Percentiles rank a stretch among this genome's conserved stretches.
Conservation (phyloP, 2,329 filamentous ascomycete genomes). For the Nectriaceae sp. region DNA sequence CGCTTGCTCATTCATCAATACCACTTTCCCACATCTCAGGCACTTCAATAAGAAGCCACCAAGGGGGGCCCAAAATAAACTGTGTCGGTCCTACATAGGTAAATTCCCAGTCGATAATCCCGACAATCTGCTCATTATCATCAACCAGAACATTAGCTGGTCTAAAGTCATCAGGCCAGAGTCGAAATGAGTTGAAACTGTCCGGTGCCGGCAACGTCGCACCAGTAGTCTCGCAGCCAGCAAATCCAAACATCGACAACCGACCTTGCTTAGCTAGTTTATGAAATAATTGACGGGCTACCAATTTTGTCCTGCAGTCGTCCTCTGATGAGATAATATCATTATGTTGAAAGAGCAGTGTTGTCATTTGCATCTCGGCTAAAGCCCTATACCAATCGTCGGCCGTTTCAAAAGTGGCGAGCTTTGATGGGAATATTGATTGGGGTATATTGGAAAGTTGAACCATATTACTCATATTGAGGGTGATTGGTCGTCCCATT, state of each 20-base stretch:
- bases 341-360: conserved; percentile 41
- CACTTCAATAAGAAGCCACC: conserved; percentile 39
- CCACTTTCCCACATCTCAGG: no score
- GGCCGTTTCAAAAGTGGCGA: conserved; percentile 31
- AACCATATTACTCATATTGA: conserved; percentile 42
- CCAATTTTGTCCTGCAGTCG: conserved; percentile 34
- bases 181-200: conserved; percentile 9
- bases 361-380: conserved; percentile 38
- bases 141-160: conserved; percentile 35
- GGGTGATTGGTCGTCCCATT: conserved; percentile 36
- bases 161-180: conserved; percentile 30
- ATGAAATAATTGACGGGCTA: conserved; percentile 36
- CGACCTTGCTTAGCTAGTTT: conserved; percentile 22
- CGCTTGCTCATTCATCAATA: no score
- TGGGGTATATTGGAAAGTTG: conserved; percentile 22
- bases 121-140: conserved; percentile 27
- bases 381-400: conserved; percentile 36
- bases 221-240: no score
- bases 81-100: conserved; percentile 36
- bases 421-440: conserved; percentile 22
- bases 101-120: conserved; percentile 45
- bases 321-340: conserved; percentile 34
- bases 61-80: conserved; percentile 37
- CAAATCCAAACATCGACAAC: neutral
- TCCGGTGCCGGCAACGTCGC: neutral